These are phyloP conservation scores for Neurospora sp. DNA, from an alignment of 495 filamentous ascomycete genomes.

Conservation along the genomic window DNA sequence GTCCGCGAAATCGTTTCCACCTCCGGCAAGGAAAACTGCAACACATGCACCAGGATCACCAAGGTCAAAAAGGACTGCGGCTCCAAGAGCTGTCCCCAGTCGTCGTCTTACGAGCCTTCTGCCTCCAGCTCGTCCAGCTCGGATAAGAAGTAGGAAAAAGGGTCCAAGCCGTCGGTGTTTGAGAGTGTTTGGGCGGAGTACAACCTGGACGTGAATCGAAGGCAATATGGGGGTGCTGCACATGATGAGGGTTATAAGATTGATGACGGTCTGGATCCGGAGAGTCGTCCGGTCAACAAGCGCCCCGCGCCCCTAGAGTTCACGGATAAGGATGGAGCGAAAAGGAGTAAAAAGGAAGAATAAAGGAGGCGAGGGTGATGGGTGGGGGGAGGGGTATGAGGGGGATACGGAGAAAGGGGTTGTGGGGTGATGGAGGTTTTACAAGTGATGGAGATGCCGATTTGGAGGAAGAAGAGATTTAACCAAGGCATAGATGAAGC, in stretches of 20 bases:
- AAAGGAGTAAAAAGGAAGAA: too few species aligned
- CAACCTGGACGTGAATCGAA: background rate
- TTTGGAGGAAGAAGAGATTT: background rate
- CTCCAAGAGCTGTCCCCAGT: background rate
- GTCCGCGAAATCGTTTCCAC: background rate
- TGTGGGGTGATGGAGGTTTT: background rate
- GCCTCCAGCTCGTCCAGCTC: background rate
- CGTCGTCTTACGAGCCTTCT: background rate
- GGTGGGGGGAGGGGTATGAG: too few species aligned
- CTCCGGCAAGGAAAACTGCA: background rate
- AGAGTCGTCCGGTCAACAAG: background rate
- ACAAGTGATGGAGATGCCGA: too few species aligned
- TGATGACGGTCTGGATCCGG: background rate
- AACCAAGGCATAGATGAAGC: background rate
- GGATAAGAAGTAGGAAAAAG: background rate
- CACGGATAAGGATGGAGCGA: too few species aligned
- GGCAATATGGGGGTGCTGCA: too few species aligned
- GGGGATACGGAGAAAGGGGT: too few species aligned
- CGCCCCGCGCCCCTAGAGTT: background rate
- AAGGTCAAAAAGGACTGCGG: background rate
- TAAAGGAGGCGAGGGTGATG: too few species aligned
- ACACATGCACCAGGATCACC: background rate
- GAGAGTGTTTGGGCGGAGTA: background rate
- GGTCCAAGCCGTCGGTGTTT: background rate
- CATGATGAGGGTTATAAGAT: background rate